A percentile compares a stretch with the other conserved stretches of the same genome.
Conservation (phyloP, 1,284 basidiomycete species). For the Sutorius eximius region DNA sequence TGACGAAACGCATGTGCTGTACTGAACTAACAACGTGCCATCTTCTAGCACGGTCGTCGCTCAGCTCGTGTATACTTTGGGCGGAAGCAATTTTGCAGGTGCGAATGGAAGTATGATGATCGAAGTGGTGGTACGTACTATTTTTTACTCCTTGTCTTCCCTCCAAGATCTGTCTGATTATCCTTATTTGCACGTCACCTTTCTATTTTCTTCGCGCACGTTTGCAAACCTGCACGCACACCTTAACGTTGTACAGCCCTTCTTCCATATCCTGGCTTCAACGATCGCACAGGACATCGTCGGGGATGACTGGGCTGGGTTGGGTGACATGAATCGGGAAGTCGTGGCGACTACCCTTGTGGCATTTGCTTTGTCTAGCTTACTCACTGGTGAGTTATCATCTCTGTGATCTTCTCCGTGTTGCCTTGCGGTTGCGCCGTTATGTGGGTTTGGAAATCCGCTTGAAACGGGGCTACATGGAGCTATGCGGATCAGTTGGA, state of each 20-base stretch:
- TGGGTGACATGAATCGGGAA: constrained; percentile 65
- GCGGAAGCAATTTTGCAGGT: constrained; percentile 86
- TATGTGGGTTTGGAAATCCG: not conserved
- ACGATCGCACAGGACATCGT: constrained; percentile 70
- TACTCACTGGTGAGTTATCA: constrained; percentile 75
- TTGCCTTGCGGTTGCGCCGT: not conserved
- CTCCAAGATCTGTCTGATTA: not conserved
- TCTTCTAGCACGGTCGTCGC: constrained; percentile 53
- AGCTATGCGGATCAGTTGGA: constrained; percentile 2
- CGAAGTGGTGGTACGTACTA: constrained; percentile 79
- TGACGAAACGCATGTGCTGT: not conserved
- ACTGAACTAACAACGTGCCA: constrained; percentile 1
- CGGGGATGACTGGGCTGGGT: constrained; percentile 36
- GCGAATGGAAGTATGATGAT: constrained; percentile 99
- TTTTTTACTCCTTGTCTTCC: constrained; percentile 2
- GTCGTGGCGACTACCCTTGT: constrained; percentile 91
- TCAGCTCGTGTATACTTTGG: constrained; percentile 84
- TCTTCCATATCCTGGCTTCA: constrained; percentile 90
- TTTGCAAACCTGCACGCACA: not conserved
- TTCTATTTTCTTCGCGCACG: not conserved
- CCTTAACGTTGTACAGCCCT: constrained; percentile 59
- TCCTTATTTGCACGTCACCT: not conserved
- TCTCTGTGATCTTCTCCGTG: not conserved
- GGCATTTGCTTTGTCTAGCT: constrained; percentile 84
- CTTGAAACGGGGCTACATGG: not conserved